Evolutionary conservation across 352 stramenopile species (phyloP), one percentile per base, ranked within the genome.

Genomic region (Phytophthora cactorum): DNA sequence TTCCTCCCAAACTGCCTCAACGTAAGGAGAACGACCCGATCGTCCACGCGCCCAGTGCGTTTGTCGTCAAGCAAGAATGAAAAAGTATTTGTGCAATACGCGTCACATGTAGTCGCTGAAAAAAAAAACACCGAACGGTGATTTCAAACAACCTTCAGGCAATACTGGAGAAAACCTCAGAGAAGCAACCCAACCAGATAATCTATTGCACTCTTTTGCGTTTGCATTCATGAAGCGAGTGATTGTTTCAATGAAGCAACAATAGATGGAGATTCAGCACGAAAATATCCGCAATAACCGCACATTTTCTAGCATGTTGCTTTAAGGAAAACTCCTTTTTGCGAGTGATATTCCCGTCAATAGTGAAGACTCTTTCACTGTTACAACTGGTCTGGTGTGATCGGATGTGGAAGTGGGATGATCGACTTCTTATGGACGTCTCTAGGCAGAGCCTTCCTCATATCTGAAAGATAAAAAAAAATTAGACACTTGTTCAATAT

Each of bases 341-440:
- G 22, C 22, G 22, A 22, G 0, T 22, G 22, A 22, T 22, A 22
- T 22, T 22, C 22, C 22, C 22, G 22, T 22, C 22, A 22, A 22
- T 22, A 22, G 22, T 22, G 22, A 22, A 22, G 22, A 22, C 15
- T 27, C 49, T 49, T 36, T 36, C 34, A 36, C 1, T 12, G 17
- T 39, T 83, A 91, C 28, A 91, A 63, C 46, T 91, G 81, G 59
- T 97, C 89, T 2, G 93, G 92, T 22, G 78, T 91, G 55, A 98
- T 78, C 3, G 91, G 90, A 68, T 97, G 70, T 31, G 74, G 73
- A 58, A 98, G 68, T 28, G 93, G 93, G 46, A 98, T 91, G 68
- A 97, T 91, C 31, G 90, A 97, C 51, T 95, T 92, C 59, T 97
- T 97, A 52, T 96, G 73, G 47, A 85, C 74, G 59, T 98, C 93